Evolutionary conservation across 768 basidiomycete genomes (phyloP).

Genomic region (Tricholomella constricta): DNA sequence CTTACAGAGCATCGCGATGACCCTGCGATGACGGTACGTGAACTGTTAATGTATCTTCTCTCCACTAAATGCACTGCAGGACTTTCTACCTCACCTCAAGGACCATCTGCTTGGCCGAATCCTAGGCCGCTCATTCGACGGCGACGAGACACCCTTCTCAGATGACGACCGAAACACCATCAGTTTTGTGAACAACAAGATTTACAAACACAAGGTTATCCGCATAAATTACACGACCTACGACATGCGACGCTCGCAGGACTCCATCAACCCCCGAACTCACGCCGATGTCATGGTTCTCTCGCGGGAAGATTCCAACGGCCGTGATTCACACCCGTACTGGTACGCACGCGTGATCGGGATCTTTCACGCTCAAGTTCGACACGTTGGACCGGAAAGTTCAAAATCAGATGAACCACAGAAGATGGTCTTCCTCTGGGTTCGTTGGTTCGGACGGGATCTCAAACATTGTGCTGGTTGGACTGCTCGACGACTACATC

Average conservation of each 20-base stretch:
- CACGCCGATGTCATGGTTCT: conserved; percentile 33
- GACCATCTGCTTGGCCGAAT: conserved; percentile 31
- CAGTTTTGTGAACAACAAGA: conserved; percentile 20
- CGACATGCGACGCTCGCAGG: conserved; percentile 38
- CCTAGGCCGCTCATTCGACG: conserved; percentile 10
- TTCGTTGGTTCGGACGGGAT: conserved; percentile 39
- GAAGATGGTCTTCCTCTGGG: conserved; percentile 43
- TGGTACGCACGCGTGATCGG: conserved; percentile 24
- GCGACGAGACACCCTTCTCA: conserved; percentile 19
- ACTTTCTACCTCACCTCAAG: conserved; percentile 28
- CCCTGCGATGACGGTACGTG: no score
- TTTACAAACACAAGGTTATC: conserved; percentile 33
- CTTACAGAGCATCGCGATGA: no score
- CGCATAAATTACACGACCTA: conserved; percentile 44
- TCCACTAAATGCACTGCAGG: conserved; percentile 14
- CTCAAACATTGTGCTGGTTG: conserved; percentile 25
- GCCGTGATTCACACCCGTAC: conserved; percentile 23
- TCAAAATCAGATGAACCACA: not conserved
- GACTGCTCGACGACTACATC: conserved; percentile 28
- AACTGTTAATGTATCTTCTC: not conserved
- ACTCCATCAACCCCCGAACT: conserved; percentile 32
- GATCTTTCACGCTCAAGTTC: conserved; percentile 23
- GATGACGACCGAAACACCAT: conserved; percentile 14
- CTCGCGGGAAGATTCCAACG: conserved; percentile 3
- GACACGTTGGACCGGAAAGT: conserved; percentile 14